A percentile compares a stretch with the other conserved stretches of the same genome.
Conservation (phyloP, 2,329 filamentous ascomycete genomes). For the Aspergillus tubingensis region DNA sequence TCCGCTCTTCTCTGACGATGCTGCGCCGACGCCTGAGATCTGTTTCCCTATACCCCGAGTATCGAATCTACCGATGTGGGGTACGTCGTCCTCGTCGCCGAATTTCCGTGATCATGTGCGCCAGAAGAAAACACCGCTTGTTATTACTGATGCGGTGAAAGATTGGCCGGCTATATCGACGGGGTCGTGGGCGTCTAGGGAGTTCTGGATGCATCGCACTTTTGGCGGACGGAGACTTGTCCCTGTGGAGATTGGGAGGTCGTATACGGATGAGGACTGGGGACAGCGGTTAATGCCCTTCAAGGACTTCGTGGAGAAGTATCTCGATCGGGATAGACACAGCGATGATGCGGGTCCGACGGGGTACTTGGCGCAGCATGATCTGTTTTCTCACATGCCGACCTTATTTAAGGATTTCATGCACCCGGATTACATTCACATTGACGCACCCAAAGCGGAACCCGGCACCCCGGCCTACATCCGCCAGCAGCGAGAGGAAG, state of each 20-base stretch:
- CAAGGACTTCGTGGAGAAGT: slow-evolving; percentile 64
- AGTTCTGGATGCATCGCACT: slow-evolving; percentile 73
- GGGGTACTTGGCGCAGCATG: slow-evolving; percentile 90
- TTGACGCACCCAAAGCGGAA: slow-evolving; percentile 61
- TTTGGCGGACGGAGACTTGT: slow-evolving; percentile 77
- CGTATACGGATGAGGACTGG: slow-evolving; percentile 85
- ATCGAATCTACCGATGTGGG: slow-evolving; percentile 14
- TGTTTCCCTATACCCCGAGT: slow-evolving; percentile 43
- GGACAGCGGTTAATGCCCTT: slow-evolving; percentile 79
- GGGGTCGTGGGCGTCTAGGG: slow-evolving; percentile 69
- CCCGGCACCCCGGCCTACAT: slow-evolving; percentile 49
- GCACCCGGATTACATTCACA: slow-evolving; percentile 83
- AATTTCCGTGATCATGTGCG: slow-evolving; percentile 65
- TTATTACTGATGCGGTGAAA: slow-evolving; percentile 66
- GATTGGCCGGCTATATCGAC: slow-evolving; percentile 76
- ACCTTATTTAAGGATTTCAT: slow-evolving; percentile 71
- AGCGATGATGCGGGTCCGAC: slow-evolving; percentile 39
- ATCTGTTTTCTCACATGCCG: slow-evolving; percentile 82
- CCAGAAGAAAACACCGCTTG: slow-evolving; percentile 57
- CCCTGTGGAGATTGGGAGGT: slow-evolving; percentile 81
- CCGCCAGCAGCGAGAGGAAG: slow-evolving; percentile 35
- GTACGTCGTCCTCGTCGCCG: slow-evolving; percentile 52
- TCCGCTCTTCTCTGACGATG: slow-evolving; percentile 37
- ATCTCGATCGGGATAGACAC: slow-evolving; percentile 49
- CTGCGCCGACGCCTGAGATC: slow-evolving; percentile 36